Conservation (phyloP, 2,329 filamentous ascomycete genomes). For the Phoma sp. region DNA sequence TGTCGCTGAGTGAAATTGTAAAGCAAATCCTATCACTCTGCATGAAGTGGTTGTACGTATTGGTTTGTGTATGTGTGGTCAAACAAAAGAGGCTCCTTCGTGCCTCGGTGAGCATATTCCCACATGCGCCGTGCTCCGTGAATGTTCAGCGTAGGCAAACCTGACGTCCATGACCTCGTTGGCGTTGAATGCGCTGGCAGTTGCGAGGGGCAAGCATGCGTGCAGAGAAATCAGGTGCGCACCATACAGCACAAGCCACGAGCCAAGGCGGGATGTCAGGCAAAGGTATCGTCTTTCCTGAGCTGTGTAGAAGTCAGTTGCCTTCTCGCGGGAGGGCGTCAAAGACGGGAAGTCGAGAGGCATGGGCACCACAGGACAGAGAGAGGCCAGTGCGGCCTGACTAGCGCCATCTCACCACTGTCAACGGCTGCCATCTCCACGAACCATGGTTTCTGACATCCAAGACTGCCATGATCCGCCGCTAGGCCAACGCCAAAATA, state of each 20-base stretch:
- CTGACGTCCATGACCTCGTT: not conserved
- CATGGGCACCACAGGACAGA: not conserved
- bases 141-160: not conserved
- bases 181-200: slow-evolving; percentile 3
- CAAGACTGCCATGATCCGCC: slow-evolving; percentile 3
- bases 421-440: slow-evolving; percentile 5
- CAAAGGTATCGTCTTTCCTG: not conserved
- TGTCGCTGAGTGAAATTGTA: not conserved
- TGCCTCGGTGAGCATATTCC: not conserved
- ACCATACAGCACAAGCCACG: slow-evolving; percentile 3
- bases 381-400: not conserved
- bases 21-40: not conserved
- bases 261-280: not conserved
- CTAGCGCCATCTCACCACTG: not conserved
- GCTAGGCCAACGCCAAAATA: not conserved
- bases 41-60: not conserved
- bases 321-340: slow-evolving; percentile 13
- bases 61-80: not conserved
- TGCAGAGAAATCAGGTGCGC: slow-evolving; percentile 4
- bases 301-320: slow-evolving; percentile 17
- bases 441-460: slow-evolving; percentile 2
- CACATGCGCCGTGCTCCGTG: slow-evolving; percentile 7
- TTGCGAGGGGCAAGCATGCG: not conserved
- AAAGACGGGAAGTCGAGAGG: slow-evolving; percentile 1
- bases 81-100: not conserved